phyloP scores from a whole-genome alignment of 2,329 filamentous ascomycete species.

The Microcyclosporella mali region DNA sequence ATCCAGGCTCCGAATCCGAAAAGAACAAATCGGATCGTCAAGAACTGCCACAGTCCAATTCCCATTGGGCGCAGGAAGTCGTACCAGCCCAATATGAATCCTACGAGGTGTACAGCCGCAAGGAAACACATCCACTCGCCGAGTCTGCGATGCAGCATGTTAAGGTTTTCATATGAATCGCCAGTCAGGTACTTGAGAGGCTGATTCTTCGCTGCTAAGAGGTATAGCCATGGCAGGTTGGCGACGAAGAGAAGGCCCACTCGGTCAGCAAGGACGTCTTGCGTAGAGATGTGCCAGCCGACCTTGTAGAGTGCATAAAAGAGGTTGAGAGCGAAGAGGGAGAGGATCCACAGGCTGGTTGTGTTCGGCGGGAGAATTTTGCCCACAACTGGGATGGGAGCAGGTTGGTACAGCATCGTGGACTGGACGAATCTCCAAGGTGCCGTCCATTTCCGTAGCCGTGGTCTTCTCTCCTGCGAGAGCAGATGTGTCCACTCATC shows the following conservation, averaged over 20 bases:
- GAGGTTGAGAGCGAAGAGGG: constrained; percentile 50
- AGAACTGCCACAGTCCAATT: constrained; percentile 40
- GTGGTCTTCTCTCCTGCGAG: background rate
- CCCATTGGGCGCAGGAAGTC: constrained; percentile 42
- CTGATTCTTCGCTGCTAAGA: constrained; percentile 62
- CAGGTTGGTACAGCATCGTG: constrained; percentile 51
- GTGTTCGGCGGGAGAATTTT: constrained; percentile 53
- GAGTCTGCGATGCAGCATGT: constrained; percentile 59
- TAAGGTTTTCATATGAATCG: constrained; percentile 59
- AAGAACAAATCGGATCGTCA: constrained; percentile 48
- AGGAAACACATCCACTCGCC: constrained; percentile 58
- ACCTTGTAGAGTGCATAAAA: constrained; percentile 54
- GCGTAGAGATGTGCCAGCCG: constrained; percentile 33
- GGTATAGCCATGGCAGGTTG: constrained; percentile 52
- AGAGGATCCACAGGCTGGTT: constrained; percentile 47
- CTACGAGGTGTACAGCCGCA: constrained; percentile 50
- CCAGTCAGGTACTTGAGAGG: constrained; percentile 56
- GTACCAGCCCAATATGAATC: constrained; percentile 53
- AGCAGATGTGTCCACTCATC: constrained; percentile 1
- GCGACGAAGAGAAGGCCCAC: constrained; percentile 49
- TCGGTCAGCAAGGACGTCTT: constrained; percentile 52
- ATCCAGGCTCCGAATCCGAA: constrained; percentile 51
- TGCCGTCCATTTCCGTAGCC: background rate
- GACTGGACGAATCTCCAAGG: background rate
- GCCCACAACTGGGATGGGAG: constrained; percentile 51